phyloP scores from a whole-genome alignment of 495 filamentous ascomycete genomes.

The Mycothermus thermophilus region DNA sequence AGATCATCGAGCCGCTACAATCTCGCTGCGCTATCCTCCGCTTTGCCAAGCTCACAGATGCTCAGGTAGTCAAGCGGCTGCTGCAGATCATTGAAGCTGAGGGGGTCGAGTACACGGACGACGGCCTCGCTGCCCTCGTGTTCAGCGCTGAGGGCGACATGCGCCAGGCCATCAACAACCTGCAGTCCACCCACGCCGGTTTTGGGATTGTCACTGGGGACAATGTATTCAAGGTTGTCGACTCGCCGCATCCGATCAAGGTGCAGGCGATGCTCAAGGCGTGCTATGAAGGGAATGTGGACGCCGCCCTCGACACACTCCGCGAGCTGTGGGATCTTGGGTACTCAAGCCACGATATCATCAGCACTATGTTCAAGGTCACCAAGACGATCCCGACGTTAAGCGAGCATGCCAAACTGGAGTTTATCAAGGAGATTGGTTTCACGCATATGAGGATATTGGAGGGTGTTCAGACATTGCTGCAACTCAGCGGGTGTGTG shows the following conservation, averaged over 20 bases:
- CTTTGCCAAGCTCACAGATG: constrained; percentile 83
- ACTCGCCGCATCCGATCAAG: constrained; percentile 92
- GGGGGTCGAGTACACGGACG: constrained; percentile 74
- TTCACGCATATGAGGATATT: constrained; percentile 99
- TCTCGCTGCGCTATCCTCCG: constrained; percentile 93
- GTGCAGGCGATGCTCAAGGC: constrained; percentile 97
- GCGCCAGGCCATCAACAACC: constrained; percentile 97
- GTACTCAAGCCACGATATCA: constrained; percentile 93
- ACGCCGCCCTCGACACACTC: constrained; percentile 70
- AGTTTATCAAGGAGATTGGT: constrained; percentile 95
- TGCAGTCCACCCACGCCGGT: constrained; percentile 89
- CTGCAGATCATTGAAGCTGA: constrained; percentile 87
- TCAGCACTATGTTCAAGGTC: constrained; percentile 97
- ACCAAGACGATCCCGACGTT: constrained; percentile 86
- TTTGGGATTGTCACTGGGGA: constrained; percentile 96
- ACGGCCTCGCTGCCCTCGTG: constrained; percentile 86
- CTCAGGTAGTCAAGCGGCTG: constrained; percentile 77
- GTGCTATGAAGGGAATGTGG: constrained; percentile 82
- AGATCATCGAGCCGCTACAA: constrained; percentile 97
- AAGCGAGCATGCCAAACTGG: constrained; percentile 84
- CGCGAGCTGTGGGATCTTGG: constrained; percentile 90
- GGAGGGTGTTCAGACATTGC: constrained; percentile 86
- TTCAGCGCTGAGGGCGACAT: constrained; percentile 98
- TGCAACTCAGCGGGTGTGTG: constrained; percentile 86
- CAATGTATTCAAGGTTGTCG: constrained; percentile 96